phyloP scores from a whole-genome alignment of 371 early-diverging fungal species.

The Mortierella sp. region DNA sequence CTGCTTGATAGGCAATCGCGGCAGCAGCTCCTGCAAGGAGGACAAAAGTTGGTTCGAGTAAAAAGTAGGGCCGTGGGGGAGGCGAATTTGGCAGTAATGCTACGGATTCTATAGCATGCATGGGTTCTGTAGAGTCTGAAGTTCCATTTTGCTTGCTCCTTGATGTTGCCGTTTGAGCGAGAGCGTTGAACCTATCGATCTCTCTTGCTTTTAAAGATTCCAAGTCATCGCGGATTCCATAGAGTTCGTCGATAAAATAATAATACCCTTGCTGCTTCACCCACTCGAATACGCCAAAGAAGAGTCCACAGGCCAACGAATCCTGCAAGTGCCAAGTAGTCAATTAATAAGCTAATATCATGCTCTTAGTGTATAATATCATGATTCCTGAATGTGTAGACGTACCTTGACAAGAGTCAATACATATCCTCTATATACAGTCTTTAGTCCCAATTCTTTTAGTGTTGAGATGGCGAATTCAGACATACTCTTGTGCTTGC shows the following conservation, averaged over 20 bases:
- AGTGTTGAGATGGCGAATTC: conserved; percentile 74
- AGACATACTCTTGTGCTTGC: conserved; percentile 79
- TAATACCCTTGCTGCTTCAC: conserved; percentile 78
- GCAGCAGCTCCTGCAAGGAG: conserved; percentile 80
- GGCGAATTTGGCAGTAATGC: not conserved
- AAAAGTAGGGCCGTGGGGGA: conserved; percentile 61
- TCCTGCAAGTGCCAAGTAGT: conserved; percentile 59
- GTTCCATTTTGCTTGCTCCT: not conserved
- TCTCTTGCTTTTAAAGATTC: conserved; percentile 29
- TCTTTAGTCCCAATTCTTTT: conserved; percentile 70
- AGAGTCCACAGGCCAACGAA: conserved; percentile 77
- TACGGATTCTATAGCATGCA: not conserved
- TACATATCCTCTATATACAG: conserved; percentile 79
- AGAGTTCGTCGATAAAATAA: conserved; percentile 69
- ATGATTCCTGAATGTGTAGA: not conserved
- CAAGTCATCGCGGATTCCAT: conserved; percentile 66
- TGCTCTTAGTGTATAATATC: not conserved
- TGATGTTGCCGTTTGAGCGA: too few relatives aligned
- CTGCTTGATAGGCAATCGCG: conserved; percentile 78
- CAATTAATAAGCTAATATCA: not conserved
- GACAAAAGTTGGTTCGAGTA: conserved; percentile 77
- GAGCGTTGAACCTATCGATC: too few relatives aligned
- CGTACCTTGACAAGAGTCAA: conserved; percentile 74
- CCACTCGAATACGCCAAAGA: conserved; percentile 85
- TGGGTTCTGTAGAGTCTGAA: not conserved